These are phyloP conservation scores for Macrophomina phaseolina DNA, from an alignment of 2,329 filamentous ascomycete species.

Conservation along the genomic window DNA sequence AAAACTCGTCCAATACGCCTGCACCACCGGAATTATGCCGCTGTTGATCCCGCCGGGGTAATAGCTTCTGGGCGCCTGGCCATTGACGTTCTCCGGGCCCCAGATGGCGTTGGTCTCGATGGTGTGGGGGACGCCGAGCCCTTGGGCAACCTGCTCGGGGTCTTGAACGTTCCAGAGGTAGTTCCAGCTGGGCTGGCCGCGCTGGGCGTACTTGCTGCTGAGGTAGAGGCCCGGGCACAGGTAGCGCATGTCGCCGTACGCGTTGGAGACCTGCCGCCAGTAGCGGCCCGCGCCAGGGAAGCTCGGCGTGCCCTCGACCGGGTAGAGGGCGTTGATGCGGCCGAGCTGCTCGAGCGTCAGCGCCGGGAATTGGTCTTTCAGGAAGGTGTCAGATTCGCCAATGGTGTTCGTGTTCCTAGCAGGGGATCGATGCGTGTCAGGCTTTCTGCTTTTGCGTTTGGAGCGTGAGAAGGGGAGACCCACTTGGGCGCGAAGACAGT, in stretches of 20 bases:
- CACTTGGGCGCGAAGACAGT: conserved; percentile 62
- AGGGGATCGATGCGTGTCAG: too few species aligned
- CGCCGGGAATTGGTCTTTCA: conserved; percentile 64
- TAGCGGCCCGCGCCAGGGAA: conserved; percentile 60
- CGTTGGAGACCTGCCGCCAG: conserved; percentile 64
- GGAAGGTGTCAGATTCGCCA: conserved; percentile 59
- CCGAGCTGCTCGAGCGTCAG: conserved; percentile 58
- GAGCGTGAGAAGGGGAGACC: too few species aligned
- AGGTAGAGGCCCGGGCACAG: conserved; percentile 67
- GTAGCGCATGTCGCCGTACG: conserved; percentile 70
- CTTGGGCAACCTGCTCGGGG: conserved; percentile 55
- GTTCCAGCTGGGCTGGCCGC: conserved; percentile 61
- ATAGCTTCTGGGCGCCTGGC: conserved; percentile 62
- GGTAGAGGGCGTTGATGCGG: conserved; percentile 62
- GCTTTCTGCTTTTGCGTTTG: too few species aligned
- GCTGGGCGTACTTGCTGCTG: conserved; percentile 46
- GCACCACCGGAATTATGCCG: conserved; percentile 64
- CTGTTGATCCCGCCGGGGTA: conserved; percentile 58
- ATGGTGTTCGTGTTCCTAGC: conserved; percentile 50
- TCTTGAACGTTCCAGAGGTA: conserved; percentile 75
- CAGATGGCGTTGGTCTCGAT: conserved; percentile 71
- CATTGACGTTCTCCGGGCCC: conserved; percentile 63
- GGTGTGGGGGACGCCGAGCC: conserved; percentile 70
- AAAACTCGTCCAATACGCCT: conserved; percentile 78
- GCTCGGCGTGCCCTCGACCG: conserved; percentile 47